phyloP scores from a whole-genome alignment of 2,329 filamentous ascomycete species.

The Fusarium sp. region DNA sequence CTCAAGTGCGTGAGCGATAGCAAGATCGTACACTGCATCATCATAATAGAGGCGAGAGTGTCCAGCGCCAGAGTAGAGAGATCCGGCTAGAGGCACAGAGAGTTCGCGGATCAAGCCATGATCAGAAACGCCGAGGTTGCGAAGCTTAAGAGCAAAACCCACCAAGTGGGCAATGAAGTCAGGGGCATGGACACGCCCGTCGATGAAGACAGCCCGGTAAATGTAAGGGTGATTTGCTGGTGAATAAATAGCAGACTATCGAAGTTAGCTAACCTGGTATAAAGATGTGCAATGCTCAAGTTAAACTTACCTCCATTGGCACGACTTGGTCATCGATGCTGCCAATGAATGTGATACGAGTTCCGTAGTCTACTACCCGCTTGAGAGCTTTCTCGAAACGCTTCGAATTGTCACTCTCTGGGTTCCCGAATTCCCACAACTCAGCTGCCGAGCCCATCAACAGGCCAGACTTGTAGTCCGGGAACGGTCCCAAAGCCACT shows the following conservation, averaged over 20 bases:
- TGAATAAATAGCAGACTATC: slow-evolving; percentile 84
- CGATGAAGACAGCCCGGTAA: slow-evolving; percentile 94
- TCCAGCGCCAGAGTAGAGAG: slow-evolving; percentile 89
- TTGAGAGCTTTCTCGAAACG: slow-evolving; percentile 81
- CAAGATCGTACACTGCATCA: slow-evolving; percentile 81
- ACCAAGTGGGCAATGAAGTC: slow-evolving; percentile 95
- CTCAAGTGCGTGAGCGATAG: slow-evolving; percentile 77
- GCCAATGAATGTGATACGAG: slow-evolving; percentile 85
- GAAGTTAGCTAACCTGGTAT: slow-evolving; percentile 40
- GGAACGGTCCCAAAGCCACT: slow-evolving; percentile 91
- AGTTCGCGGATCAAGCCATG: slow-evolving; percentile 93
- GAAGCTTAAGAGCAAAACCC: slow-evolving; percentile 90
- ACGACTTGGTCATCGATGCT: slow-evolving; percentile 98
- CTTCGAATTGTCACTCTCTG: slow-evolving; percentile 82
- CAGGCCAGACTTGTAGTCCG: slow-evolving; percentile 88
- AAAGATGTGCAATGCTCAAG: background rate
- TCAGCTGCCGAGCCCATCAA: slow-evolving; percentile 93
- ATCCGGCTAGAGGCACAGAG: slow-evolving; percentile 87
- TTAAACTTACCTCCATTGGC: slow-evolving; percentile 76
- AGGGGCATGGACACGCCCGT: slow-evolving; percentile 88
- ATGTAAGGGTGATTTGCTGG: slow-evolving; percentile 91
- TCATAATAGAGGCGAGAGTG: slow-evolving; percentile 96
- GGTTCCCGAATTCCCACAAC: slow-evolving; percentile 90
- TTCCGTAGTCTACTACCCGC: slow-evolving; percentile 78
- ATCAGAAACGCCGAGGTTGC: slow-evolving; percentile 91